Evolutionary conservation across 2,329 filamentous ascomycete species (phyloP).

Genomic region (Monosporascus ibericus): DNA sequence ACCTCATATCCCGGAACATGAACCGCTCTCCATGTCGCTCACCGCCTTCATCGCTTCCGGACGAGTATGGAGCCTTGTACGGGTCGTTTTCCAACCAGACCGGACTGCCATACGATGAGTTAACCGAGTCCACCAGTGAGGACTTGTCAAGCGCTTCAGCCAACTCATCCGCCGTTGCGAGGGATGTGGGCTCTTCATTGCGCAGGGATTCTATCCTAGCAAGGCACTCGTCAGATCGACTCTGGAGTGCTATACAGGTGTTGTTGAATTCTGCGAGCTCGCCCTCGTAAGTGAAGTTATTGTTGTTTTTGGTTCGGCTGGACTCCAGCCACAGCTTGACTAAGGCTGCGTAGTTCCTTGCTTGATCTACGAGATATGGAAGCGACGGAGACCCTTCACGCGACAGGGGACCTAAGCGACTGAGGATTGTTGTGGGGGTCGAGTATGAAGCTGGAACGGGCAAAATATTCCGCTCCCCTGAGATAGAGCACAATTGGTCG

Average conservation of each 20-base stretch:
- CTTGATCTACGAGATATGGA: constrained; percentile 86
- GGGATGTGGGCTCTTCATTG: constrained; percentile 29
- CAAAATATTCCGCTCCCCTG: constrained; percentile 59
- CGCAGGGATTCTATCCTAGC: constrained; percentile 42
- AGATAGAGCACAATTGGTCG: constrained; percentile 78
- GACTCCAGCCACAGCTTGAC: constrained; percentile 73
- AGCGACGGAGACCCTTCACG: constrained; percentile 90
- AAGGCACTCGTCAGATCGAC: constrained; percentile 45
- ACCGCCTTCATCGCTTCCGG: constrained; percentile 41
- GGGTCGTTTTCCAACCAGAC: constrained; percentile 30
- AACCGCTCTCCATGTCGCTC: constrained; percentile 7
- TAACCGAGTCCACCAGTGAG: constrained; percentile 31
- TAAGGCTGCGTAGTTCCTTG: constrained; percentile 76
- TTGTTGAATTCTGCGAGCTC: constrained; percentile 49
- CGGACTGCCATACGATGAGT: constrained; percentile 29
- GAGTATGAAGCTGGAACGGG: constrained; percentile 79
- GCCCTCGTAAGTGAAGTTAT: constrained; percentile 37
- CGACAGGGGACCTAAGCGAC: constrained; percentile 70
- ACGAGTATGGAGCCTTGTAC: constrained; percentile 40
- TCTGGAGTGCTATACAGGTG: constrained; percentile 44
- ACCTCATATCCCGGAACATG: constrained; percentile 14
- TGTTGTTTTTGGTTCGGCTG: constrained; percentile 27
- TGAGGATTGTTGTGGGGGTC: constrained; percentile 84
- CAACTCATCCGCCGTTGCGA: constrained; percentile 27
- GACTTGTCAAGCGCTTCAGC: constrained; percentile 43